Evolutionary conservation across 225 moss, liverwort and hornwort species (phyloP).

Genomic region (Ulota crispa): DNA sequence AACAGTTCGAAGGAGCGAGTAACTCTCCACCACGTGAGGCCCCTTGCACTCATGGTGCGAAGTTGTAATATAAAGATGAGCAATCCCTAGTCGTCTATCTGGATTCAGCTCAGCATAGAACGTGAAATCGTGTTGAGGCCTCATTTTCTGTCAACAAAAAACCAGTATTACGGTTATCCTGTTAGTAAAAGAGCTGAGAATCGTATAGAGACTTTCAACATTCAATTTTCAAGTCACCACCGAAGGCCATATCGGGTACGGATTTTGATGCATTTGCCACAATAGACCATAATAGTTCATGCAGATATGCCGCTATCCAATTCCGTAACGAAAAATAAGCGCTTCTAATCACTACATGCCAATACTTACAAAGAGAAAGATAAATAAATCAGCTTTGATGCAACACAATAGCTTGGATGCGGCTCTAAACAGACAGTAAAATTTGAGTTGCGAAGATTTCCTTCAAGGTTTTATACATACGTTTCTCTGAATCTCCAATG

Average conservation of each 20-base stretch:
- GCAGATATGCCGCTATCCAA: not conserved
- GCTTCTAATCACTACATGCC: not conserved
- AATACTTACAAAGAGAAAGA: not conserved
- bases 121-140: slow-evolving; percentile 47
- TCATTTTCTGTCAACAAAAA: slow-evolving; percentile 42
- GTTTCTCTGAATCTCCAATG: slow-evolving; percentile 46
- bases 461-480: slow-evolving; percentile 32
- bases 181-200: slow-evolving; percentile 16
- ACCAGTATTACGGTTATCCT: not conserved
- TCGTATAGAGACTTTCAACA: not conserved
- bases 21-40: slow-evolving; percentile 48
- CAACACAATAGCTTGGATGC: not conserved
- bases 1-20: slow-evolving; percentile 47
- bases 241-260: not conserved
- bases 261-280: not conserved
- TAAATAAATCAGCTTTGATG: not conserved
- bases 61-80: slow-evolving; percentile 51
- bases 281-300: not conserved
- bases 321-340: not conserved
- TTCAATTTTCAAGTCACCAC: slow-evolving; percentile 11
- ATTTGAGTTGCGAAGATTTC: not conserved
- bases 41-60: slow-evolving; percentile 61
- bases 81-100: slow-evolving; percentile 64
- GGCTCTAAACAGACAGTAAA: not conserved
- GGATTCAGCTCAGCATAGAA: slow-evolving; percentile 61